These are phyloP conservation scores for Dunaliella sp. DNA, from an alignment of 139 green algal species.

Conservation along the genomic window DNA sequence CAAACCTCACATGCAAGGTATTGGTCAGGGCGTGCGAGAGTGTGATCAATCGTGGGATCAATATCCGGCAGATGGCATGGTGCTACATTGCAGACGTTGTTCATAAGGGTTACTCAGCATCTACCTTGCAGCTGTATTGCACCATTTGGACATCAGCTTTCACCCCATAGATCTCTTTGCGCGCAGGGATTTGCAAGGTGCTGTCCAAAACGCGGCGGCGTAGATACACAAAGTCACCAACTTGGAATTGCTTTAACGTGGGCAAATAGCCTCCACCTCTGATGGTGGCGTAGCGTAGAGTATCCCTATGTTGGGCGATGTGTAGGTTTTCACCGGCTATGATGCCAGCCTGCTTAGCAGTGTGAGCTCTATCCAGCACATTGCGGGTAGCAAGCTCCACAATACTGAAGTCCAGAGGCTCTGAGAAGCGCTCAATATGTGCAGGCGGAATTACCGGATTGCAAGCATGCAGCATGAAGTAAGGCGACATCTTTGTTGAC, in stretches of 20 bases:
- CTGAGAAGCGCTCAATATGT: not conserved
- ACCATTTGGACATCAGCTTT: not conserved
- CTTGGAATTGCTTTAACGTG: not conserved
- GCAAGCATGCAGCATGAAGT: constrained; percentile 26
- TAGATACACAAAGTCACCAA: not conserved
- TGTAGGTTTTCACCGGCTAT: not conserved
- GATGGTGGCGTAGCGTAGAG: not conserved
- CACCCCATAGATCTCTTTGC: not conserved
- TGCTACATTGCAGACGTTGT: not conserved
- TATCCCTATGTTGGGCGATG: not conserved
- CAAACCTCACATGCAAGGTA: not conserved
- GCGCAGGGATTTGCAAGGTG: not conserved
- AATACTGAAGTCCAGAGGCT: not conserved
- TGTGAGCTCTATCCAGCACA: not conserved
- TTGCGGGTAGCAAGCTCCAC: not conserved
- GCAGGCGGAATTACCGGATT: constrained; percentile 12
- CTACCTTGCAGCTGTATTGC: not conserved
- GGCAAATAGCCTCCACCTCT: not conserved
- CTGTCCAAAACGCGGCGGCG: not conserved
- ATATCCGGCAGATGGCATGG: not conserved
- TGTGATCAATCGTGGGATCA: not conserved
- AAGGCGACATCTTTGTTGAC: constrained; percentile 11
- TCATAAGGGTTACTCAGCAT: not conserved
- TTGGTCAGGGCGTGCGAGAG: not conserved
- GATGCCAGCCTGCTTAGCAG: not conserved